Evolutionary conservation across 2,329 filamentous ascomycete genomes (phyloP), one percentile per base, ranked within the genome.

Genomic region (Aspergillus eucalypticola): DNA sequence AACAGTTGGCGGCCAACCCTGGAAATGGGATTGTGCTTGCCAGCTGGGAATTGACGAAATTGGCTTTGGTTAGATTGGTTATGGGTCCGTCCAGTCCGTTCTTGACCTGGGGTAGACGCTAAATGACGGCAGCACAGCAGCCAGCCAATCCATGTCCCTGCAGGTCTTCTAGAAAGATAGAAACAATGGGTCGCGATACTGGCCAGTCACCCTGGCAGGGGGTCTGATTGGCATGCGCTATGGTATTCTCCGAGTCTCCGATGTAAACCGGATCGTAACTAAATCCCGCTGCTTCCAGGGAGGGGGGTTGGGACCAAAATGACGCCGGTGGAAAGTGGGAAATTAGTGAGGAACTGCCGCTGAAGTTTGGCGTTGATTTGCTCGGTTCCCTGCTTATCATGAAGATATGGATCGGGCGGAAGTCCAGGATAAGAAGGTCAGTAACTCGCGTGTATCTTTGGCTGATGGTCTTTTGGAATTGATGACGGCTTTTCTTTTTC

Each of bases 21-120:
- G 61, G 56, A 35, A 50, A 60, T 56, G 53, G 53, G 60, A 64
- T 64, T 52, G 56, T 61, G 59, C 60, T 64, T 59, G 63, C 56
- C 54, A 38, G 58, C 52, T 59, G 42, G 44, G 25, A 42, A 49
- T 60, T 64, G 63, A 62, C 59, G 63, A 60, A 62, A 64, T 62
- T 62, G 55, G 32, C 53, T 56, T 58, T 53, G 50, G 11, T 53
- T 54, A 59, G 54, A 49, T 52, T 59, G 54, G 54, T 21, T 54
- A 55, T 52, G 53, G 53, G 53, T 32, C 53, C 53, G 39, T 46
- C 41, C 53, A 55, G 53, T 55, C 53, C 51, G 54, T 60, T 50
- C 54, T 56, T 54, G 69, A 72, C 69, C 71, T 72, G 71, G 71
- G 71, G 71, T 73, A 73, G 59, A 65, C 49, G 55, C 46, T 52